phyloP scores from a whole-genome alignment of 352 stramenopile genomes.

The Sclerospora graminicola region DNA sequence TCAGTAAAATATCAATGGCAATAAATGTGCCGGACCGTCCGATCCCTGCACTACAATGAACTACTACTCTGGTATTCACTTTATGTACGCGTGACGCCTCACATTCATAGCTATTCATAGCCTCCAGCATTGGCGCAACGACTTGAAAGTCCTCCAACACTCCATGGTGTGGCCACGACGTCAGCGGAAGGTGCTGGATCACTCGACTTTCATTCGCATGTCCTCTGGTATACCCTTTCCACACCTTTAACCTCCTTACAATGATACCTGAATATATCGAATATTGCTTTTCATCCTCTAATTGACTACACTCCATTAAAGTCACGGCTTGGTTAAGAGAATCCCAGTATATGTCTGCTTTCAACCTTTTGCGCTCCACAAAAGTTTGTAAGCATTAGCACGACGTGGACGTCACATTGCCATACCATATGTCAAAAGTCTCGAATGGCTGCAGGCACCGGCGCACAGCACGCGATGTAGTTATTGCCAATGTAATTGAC shows the following conservation, averaged over 20 bases:
- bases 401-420: constrained; percentile 60
- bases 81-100: constrained; percentile 16
- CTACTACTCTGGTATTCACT: too few relatives aligned
- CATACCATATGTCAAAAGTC: constrained; percentile 85
- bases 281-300: constrained; percentile 29
- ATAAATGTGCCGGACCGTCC: too few relatives aligned
- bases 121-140: too few relatives aligned
- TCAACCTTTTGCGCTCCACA: constrained; percentile 56
- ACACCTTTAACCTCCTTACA: constrained; percentile 44
- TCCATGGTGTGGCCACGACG: constrained; percentile 69
- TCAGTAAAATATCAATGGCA: constrained; percentile 59
- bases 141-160: too few relatives aligned
- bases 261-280: constrained; percentile 27
- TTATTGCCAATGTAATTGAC: constrained; percentile 45
- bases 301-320: constrained; percentile 45
- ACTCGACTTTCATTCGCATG: too few relatives aligned
- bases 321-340: constrained; percentile 27
- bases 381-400: constrained; percentile 88
- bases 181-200: constrained; percentile 70
- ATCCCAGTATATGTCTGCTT: constrained; percentile 74
- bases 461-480: constrained; percentile 75
- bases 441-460: constrained; percentile 41
- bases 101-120: constrained; percentile 38
- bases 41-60: too few relatives aligned
- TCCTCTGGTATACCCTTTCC: too few relatives aligned